phyloP scores from a whole-genome alignment of 2,329 filamentous ascomycete species.

The Fusarium gaditjirri region DNA sequence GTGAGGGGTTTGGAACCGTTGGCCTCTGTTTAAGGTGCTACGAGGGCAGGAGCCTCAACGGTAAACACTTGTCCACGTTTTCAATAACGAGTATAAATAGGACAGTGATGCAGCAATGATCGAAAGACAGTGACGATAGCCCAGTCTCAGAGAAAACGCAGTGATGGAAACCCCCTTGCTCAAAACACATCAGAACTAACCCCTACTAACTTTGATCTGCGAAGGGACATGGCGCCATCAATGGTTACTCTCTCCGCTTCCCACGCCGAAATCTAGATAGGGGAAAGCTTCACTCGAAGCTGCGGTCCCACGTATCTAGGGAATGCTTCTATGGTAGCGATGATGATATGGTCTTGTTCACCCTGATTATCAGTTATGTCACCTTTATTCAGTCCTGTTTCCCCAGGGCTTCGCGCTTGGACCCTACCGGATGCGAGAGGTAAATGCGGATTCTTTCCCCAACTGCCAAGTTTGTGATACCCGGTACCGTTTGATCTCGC shows the following conservation, averaged over 20 bases:
- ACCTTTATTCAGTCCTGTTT: background rate
- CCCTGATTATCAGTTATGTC: background rate
- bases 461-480: constrained; percentile 8
- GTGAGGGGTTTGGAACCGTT: background rate
- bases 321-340: background rate
- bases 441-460: background rate
- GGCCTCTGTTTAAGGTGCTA: background rate
- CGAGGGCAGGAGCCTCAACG: background rate
- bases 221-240: constrained; percentile 15
- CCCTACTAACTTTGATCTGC: constrained; percentile 15
- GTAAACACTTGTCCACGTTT: background rate
- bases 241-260: background rate
- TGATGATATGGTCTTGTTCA: background rate
- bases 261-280: background rate
- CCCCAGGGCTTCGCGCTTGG: background rate
- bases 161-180: background rate
- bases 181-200: constrained; percentile 2
- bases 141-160: background rate
- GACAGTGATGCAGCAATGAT: constrained; percentile 5
- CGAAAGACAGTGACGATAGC: background rate
- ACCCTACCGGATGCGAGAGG: background rate
- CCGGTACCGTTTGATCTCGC: constrained; percentile 2
- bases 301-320: constrained; percentile 17
- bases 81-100: background rate
- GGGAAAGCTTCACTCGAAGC: constrained; percentile 2